Evolutionary conservation across 2,329 filamentous ascomycete species (phyloP), one percentile per base, ranked within the genome.

Genomic region (Hymenotorrendiella dingleyae): DNA sequence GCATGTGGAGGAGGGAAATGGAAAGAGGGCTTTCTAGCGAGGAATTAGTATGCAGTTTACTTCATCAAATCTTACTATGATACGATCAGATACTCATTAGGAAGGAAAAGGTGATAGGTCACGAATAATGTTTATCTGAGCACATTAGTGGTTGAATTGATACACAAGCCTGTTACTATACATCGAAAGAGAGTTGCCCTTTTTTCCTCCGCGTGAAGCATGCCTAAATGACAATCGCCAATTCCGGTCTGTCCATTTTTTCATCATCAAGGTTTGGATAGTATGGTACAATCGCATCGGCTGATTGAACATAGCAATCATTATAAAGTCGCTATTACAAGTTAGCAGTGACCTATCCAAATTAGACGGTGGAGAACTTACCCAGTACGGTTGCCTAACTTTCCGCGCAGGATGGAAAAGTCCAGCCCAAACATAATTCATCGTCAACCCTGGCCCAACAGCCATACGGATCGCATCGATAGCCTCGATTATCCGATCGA

Each of bases 401-500:
- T 97, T 97, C 49, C 93, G 78, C 3, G 93, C 93, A 0, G 93
- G 91, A 62, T 98, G 94, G 74, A 98, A 98, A 14, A 98, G 72
- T 14, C 93, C 93, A 0, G 93, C 91, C 90, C 90, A 97, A 47
- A 97, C 84, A 64, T 98, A 98, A 69, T 98, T 98, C 76, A 98
- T 84, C 26, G 96, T 87, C 17, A 94, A 71, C 3, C 93, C 93
- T 0, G 89, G 87, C 1, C 93, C 93, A 33, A 97, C 84, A 0
- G 91, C 89, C 72, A 96, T 88, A 36, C 93, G 81, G 49, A 98
- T 86, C 28, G 90, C 93, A 64, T 97, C 93, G 54, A 98, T 94
- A 38, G 94, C 93, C 65, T 98, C 94, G 51, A 98, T 85, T 54
- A 98, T 94, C 33, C 93, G 82, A 66, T 98, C 93, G 57, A 98